Evolutionary conservation across 495 filamentous ascomycete species (phyloP), one percentile per base, ranked within the genome.

Genomic region (Penicillium bialowiezense): DNA sequence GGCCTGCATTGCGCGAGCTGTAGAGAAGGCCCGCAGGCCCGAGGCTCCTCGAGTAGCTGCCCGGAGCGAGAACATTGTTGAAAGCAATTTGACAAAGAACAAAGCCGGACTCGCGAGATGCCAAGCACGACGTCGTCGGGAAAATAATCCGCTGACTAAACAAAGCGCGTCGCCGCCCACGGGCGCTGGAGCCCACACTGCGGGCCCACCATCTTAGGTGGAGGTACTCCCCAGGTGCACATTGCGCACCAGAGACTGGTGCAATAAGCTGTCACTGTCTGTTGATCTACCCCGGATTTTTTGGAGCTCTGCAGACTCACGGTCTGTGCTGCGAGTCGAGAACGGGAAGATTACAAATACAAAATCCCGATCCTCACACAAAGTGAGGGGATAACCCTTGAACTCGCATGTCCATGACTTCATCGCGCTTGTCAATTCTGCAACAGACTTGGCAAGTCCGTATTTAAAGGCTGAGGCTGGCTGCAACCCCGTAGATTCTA

Each of bases 21-120:
- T 69, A 5, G 72, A 75, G 49, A 75, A 74, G 7, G 60, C 40
- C 1, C 72, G 67, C 36, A 62, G n/a, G 17, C 57, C 51, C 0
- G 58, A 19, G 1, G 39, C 12, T 32, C 52, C 48, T 33, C 58
- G 53, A 5, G 56, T 31, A 34, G 58, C 48, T 23, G 48, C 41
- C n/a, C 63, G 57, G 5, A 52, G 17, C 33, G 63, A 55, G 1
- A 64, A 51, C 49, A 65, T 59, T 28, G 52, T 50, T 21, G 17
- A 18, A 19, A 34, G 33, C 18, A 19, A 21, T 24, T 12, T 19
- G 41, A 37, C 37, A 40, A 33, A 17, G 46, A 18, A 13, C 12
- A 49, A 34, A 28, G 34, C 42, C 21, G 48, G 28, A 29, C 19
- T 28, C 12, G 12, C 29, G 12, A 32, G 3, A 26, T 26, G 23